Conservation (phyloP, 148 eudicot genomes). For the Vaccinium vitisidaea region DNA sequence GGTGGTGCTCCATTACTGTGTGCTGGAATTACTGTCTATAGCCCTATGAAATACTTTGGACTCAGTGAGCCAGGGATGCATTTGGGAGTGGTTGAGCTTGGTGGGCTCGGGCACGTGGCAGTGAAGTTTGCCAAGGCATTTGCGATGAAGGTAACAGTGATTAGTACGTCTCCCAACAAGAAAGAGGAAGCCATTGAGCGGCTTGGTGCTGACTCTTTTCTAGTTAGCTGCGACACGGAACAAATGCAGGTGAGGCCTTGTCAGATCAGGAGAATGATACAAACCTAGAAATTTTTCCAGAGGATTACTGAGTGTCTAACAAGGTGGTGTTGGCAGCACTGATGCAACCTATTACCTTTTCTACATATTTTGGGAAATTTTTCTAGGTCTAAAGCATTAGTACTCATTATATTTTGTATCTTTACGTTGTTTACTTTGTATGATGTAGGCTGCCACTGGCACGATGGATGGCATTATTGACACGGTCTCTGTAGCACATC, state of each 20-base stretch:
- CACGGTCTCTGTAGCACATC: constrained; percentile 8
- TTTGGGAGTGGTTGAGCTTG: constrained; percentile 10
- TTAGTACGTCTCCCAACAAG: constrained; percentile 1
- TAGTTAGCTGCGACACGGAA: neutral
- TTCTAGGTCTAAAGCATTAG: too few relatives aligned
- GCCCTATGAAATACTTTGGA: constrained; percentile 17
- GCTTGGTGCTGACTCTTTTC: constrained; percentile 7
- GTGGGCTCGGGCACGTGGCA: constrained; percentile 15
- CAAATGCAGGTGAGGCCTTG: constrained; percentile 12
- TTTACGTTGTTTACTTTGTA: neutral
- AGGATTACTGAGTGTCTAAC: neutral
- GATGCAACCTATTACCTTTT: neutral
- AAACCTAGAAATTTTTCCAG: neutral
- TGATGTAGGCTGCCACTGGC: constrained; percentile 5
- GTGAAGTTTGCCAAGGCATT: constrained; percentile 17
- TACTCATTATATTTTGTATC: neutral
- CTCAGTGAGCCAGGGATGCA: neutral
- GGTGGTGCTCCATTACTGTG: constrained; percentile 16
- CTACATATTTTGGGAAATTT: too few relatives aligned
- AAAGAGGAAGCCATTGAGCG: constrained; percentile 2
- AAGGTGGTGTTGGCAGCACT: neutral
- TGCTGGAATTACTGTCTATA: constrained; percentile 13
- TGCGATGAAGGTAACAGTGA: constrained; percentile 17
- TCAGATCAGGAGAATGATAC: neutral
- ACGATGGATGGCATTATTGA: constrained; percentile 17